Evolutionary conservation across 2,329 filamentous ascomycete genomes (phyloP).

Genomic region (Trichoderma guizhouense): DNA sequence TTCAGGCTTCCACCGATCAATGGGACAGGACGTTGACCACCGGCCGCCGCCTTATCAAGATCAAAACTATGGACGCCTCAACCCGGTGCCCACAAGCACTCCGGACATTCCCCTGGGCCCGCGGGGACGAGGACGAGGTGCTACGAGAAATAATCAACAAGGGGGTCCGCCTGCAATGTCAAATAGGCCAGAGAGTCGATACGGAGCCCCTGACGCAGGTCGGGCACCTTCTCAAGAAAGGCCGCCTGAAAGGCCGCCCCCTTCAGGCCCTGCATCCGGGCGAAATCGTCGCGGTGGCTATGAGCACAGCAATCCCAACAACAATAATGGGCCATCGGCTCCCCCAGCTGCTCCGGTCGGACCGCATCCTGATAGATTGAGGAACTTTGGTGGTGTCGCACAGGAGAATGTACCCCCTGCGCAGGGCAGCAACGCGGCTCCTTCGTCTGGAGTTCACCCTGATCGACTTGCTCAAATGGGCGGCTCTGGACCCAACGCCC

Average conservation of each 20-base stretch:
- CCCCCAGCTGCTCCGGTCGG: constrained; percentile 28
- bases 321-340: constrained; percentile 31
- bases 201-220: constrained; percentile 38
- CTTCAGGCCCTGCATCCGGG: constrained; percentile 51
- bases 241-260: constrained; percentile 34
- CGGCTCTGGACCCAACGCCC: constrained; percentile 21
- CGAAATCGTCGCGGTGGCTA: constrained; percentile 46
- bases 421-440: constrained; percentile 25
- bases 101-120: constrained; percentile 55
- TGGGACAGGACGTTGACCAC: constrained; percentile 48
- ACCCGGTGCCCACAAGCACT: constrained; percentile 46
- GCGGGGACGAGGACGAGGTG: constrained; percentile 47
- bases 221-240: constrained; percentile 48
- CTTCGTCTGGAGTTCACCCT: constrained; percentile 43
- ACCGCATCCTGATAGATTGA: constrained; percentile 42
- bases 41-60: constrained; percentile 53
- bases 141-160: constrained; percentile 36
- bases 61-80: constrained; percentile 61
- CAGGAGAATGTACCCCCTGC: constrained; percentile 26
- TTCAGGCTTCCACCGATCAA: constrained; percentile 36
- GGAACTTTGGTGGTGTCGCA: constrained; percentile 34
- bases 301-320: constrained; percentile 34
- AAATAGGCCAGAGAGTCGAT: constrained; percentile 42
- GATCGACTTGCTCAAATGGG: constrained; percentile 50
- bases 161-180: constrained; percentile 36